Conservation (phyloP, 2,329 filamentous ascomycete species). For the Coleophoma eucalyptorum region DNA sequence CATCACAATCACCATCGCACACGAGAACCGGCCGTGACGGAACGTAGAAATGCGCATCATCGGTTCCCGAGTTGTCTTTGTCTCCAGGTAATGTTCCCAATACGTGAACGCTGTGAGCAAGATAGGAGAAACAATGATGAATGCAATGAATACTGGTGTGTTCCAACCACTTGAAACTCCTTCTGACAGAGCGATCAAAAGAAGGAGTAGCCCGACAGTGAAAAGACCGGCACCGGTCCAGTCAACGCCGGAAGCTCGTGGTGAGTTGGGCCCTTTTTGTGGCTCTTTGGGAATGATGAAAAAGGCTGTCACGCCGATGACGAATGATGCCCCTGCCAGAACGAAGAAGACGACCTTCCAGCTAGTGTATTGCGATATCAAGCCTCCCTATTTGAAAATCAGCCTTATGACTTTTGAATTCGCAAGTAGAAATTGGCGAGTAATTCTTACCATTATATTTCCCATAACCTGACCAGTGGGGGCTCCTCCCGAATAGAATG, state of each 20-base stretch:
- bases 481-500: constrained; percentile 59
- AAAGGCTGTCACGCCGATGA: constrained; percentile 52
- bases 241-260: constrained; percentile 46
- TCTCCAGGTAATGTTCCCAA: constrained; percentile 52
- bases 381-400: constrained; percentile 43
- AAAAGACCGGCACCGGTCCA: constrained; percentile 64
- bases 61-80: constrained; percentile 43
- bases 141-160: constrained; percentile 55
- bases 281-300: constrained; percentile 55
- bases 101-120: constrained; percentile 30
- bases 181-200: constrained; percentile 65
- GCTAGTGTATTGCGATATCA: constrained; percentile 57
- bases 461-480: constrained; percentile 63
- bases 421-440: too few relatives aligned
- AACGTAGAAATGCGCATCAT: constrained; percentile 68
- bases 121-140: constrained; percentile 53
- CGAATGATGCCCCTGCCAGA: constrained; percentile 53
- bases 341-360: constrained; percentile 69
- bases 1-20: constrained; percentile 61
- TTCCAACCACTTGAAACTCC: constrained; percentile 67
- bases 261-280: constrained; percentile 12
- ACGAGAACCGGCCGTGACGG: constrained; percentile 52
- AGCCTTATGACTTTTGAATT: too few relatives aligned
- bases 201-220: constrained; percentile 55
- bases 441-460: constrained; percentile 34